Base-by-base conservation (phyloP, 1,139 yeast genomes). In the Yamadazyma conglobata region DNA sequence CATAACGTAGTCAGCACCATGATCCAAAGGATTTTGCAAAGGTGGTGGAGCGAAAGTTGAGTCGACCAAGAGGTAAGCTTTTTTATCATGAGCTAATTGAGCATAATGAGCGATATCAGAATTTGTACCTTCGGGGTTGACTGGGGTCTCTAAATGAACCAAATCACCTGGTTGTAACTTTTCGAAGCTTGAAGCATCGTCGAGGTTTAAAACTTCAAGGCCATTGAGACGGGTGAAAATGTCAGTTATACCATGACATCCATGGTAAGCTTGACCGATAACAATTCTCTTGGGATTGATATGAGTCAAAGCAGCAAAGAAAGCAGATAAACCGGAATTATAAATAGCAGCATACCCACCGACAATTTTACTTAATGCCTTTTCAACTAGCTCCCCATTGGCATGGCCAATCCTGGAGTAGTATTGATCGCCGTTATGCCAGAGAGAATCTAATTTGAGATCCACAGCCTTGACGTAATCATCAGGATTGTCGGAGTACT, bases 31-130 rank as follows among this genome's bases (percentile, higher is more conserved):
- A 43, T 83, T 73, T 50, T 79, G 88, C 34, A 88, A 60, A 6
- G 96, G 96, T 10, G 95, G 95, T 15, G 96, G 96, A 3, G 95
- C 96, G 54, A 89, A 80, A 0, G 96, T 89, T 1, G 96, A 75
- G 54, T 89, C 97, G 6, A 88, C 81, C 15, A 79, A 50, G 15
- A 89, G 56, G 15, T 64, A 52, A 0, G 95, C 94, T 3, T 88
- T 87, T 34, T 70, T 68, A 0, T 65, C 59, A 50, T 87, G 95
- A 0, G 94, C 91, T 32, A 66, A 60, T 3, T 73, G 61, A 3
- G 89, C 87, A 50, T 70, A 82, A 32, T 70, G 58, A 14, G 62
- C 58, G 33, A 88, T 74, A 48, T 83, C 86, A 32, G 65, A 60
- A n/a, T 80, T 74, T 6, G 70, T 61, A 2, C 96, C 96, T 32